Conservation (phyloP, 441 rosid genomes). For the Erodium trifolium region DNA sequence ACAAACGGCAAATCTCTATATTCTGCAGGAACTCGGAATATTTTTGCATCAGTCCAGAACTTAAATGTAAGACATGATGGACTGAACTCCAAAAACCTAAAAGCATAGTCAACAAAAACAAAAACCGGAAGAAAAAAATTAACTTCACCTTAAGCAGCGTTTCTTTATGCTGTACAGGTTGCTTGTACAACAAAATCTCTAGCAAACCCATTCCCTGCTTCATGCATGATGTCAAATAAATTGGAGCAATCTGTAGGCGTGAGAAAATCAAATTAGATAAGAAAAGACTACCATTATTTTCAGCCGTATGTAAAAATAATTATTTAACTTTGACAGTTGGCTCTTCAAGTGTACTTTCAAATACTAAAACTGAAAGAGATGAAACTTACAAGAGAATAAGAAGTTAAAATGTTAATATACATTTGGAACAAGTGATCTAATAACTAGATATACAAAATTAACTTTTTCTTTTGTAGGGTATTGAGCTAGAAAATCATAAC, state of each 20-base stretch:
- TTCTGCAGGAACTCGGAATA: slow-evolving; percentile 38
- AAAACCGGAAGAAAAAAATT: slow-evolving; percentile 9
- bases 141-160: slow-evolving; percentile 60
- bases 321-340: too few species aligned
- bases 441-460: background rate
- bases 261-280: slow-evolving; percentile 14
- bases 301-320: background rate
- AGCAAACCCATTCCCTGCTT: slow-evolving; percentile 78
- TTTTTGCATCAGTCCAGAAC: background rate
- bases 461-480: background rate
- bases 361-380: background rate
- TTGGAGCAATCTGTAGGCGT: slow-evolving; percentile 67
- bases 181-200: slow-evolving; percentile 64
- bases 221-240: slow-evolving; percentile 72
- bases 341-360: background rate
- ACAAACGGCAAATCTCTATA: slow-evolving; percentile 77
- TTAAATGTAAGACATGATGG: slow-evolving; percentile 3
- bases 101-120: slow-evolving; percentile 1
- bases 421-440: background rate
- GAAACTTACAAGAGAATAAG: background rate
- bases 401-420: background rate
- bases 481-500: background rate
- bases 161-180: slow-evolving; percentile 58
- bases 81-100: background rate
- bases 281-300: slow-evolving; percentile 1